These are phyloP conservation scores for Peltaster fructicola DNA, from an alignment of 2,329 filamentous ascomycete species.

Conservation along the genomic window DNA sequence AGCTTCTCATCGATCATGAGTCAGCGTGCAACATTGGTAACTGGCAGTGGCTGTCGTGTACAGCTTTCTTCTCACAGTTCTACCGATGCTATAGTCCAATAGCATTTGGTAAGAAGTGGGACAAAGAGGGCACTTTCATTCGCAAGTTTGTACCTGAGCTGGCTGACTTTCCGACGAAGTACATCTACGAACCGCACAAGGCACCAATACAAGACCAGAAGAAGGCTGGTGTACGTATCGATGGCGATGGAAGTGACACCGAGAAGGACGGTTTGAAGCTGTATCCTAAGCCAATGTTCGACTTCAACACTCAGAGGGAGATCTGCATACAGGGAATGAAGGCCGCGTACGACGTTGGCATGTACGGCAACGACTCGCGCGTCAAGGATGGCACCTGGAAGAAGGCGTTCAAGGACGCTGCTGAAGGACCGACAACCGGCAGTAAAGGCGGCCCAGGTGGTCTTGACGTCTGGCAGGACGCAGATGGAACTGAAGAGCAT, in stretches of 20 bases:
- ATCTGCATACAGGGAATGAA: conserved; percentile 53
- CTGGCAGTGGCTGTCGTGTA: conserved; percentile 63
- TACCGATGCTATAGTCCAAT: conserved; percentile 54
- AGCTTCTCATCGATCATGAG: conserved; percentile 59
- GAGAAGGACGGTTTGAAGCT: conserved; percentile 24
- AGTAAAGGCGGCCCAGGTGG: conserved; percentile 23
- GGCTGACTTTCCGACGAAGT: conserved; percentile 42
- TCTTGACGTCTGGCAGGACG: conserved; percentile 13
- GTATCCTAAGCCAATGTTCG: conserved; percentile 65
- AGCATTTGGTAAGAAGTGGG: conserved; percentile 59
- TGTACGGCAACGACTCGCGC: conserved; percentile 45
- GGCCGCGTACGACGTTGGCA: conserved; percentile 45
- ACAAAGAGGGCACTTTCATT: conserved; percentile 48
- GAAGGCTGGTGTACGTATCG: conserved; percentile 45
- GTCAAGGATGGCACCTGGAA: conserved; percentile 45
- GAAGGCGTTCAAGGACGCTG: conserved; percentile 28
- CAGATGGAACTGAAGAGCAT: conserved; percentile 10
- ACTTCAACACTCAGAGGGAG: conserved; percentile 45
- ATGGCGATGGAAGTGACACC: conserved; percentile 30
- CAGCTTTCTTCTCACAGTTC: conserved; percentile 58
- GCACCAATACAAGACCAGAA: conserved; percentile 51
- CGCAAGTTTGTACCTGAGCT: conserved; percentile 52
- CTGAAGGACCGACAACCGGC: conserved; percentile 28
- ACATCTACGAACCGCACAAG: conserved; percentile 67
- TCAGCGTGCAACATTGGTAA: conserved; percentile 56